A percentile compares a stretch with the other conserved stretches of the same genome.
Evolutionary conservation across 805 yeast species (phyloP).

Genomic region (Ogataea degrootiae): DNA sequence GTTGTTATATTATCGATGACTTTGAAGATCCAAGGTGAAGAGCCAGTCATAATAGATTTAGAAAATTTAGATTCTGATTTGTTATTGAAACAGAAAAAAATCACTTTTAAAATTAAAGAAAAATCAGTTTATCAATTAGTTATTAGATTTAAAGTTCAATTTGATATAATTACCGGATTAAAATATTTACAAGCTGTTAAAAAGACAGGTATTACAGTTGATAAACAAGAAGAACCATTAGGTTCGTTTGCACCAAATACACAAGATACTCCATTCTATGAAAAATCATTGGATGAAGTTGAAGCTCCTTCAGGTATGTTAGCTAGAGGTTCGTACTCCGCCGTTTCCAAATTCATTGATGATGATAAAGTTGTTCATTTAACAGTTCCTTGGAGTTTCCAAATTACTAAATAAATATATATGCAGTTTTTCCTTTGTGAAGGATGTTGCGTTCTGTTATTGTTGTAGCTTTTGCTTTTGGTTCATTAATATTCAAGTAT

Average conservation of each 20-base stretch:
- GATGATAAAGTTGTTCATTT: constrained; percentile 77
- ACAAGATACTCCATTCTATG: constrained; percentile 73
- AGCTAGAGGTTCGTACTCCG: constrained; percentile 83
- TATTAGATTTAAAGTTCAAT: constrained; percentile 80
- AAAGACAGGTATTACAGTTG: constrained; percentile 84
- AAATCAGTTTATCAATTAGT: constrained; percentile 66
- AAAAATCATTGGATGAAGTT: constrained; percentile 58
- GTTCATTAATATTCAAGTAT: too few relatives aligned
- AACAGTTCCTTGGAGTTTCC: constrained; percentile 79
- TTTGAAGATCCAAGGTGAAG: constrained; percentile 59
- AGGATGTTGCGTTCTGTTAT: background rate
- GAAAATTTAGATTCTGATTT: constrained; percentile 56
- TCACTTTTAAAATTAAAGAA: constrained; percentile 74
- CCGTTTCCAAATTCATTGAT: constrained; percentile 76
- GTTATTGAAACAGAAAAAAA: constrained; percentile 44
- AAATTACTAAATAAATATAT: constrained; percentile 52
- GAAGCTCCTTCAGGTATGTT: constrained; percentile 90
- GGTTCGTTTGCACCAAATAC: constrained; percentile 93
- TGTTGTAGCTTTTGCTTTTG: too few relatives aligned
- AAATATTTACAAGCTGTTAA: constrained; percentile 80
- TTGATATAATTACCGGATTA: constrained; percentile 79
- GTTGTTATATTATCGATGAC: constrained; percentile 80
- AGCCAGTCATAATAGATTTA: constrained; percentile 64
- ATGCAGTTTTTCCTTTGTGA: background rate
- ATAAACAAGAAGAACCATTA: constrained; percentile 78